Base-by-base conservation (phyloP, 83 land plant species). In the Picea abies region DNA sequence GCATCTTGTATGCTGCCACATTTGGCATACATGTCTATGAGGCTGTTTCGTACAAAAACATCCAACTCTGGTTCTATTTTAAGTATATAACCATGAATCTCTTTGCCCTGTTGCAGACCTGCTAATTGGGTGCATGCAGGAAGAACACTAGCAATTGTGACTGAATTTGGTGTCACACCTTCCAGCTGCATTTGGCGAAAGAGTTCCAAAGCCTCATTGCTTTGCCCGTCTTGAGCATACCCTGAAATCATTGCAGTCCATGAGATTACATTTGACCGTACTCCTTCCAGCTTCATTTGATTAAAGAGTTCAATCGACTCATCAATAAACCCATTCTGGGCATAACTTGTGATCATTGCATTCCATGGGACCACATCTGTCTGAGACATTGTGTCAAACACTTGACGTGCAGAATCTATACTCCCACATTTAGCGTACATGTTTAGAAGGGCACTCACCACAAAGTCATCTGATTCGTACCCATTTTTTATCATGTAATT, bases 321-420 rank as follows among this genome's bases (percentile, higher is more conserved):
- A 20, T 65, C 68, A 5, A 65, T 65, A 23, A 65, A n/a, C 10
- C 68, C 68, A 2, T 65, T 20, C 10, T 65, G 68, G 5, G 80
- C 2, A 32, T 77, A 49, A 0, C 81, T 79, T 8, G 80, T 9
- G 25, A 87, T 32, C 35, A 87, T 80, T 11, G 86, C 65, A 66
- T 83, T 87, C 89, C 89, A 84, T 52, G 83, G 39, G 5, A 82
- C 83, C 78, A 87, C 49, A 61, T 84, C 89, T 19, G 68, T 82
- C 20, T 17, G 6, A 15, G 83, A 41, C 29, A 68, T 81, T 49
- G 77, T 83, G 60, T 84, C 86, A 65, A 87, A 84, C 25, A 68
- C 77, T 63, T 77, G 56, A 19, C 68, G 77, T 4, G 89, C 86
- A 69, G 5, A n/a, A 12, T 5, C 25, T 11, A 87, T 39, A 26